phyloP scores from a whole-genome alignment of 1,284 basidiomycete species.

The Irpex lacteus region DNA sequence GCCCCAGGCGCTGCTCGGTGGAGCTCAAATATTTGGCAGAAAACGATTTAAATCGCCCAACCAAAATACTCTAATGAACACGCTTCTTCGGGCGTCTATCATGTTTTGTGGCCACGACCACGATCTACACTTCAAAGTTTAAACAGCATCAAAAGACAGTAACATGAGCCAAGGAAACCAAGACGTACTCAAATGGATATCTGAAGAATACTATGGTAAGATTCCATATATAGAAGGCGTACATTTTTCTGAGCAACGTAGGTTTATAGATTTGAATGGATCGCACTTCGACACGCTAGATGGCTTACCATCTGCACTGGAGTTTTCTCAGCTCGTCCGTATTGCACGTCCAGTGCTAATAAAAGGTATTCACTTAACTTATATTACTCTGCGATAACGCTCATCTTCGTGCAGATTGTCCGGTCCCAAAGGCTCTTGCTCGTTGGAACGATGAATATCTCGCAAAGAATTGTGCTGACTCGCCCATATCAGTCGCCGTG shows the following conservation, averaged over 20 bases:
- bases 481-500: slow-evolving; percentile 68
- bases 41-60: too few relatives aligned
- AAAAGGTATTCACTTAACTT: slow-evolving; percentile 43
- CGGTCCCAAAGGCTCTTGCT: slow-evolving; percentile 41
- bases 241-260: neutral
- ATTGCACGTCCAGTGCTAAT: slow-evolving; percentile 80
- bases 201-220: slow-evolving; percentile 54
- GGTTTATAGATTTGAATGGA: slow-evolving; percentile 63
- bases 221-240: neutral
- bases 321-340: slow-evolving; percentile 73
- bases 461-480: slow-evolving; percentile 48
- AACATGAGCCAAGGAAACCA: neutral
- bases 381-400: neutral
- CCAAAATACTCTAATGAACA: neutral
- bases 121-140: too few relatives aligned
- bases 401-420: slow-evolving; percentile 16
- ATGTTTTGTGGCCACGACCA: neutral
- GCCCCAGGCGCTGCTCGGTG: too few relatives aligned
- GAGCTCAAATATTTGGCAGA: too few relatives aligned
- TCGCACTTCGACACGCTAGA: slow-evolving; percentile 51
- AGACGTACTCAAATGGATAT: slow-evolving; percentile 39
- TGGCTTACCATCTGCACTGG: slow-evolving; percentile 61
- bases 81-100: neutral
- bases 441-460: slow-evolving; percentile 71
- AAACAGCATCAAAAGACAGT: too few relatives aligned